Evolutionary conservation across 1,139 yeast species (phyloP).

Genomic region (Lipomyces yarrowii): DNA sequence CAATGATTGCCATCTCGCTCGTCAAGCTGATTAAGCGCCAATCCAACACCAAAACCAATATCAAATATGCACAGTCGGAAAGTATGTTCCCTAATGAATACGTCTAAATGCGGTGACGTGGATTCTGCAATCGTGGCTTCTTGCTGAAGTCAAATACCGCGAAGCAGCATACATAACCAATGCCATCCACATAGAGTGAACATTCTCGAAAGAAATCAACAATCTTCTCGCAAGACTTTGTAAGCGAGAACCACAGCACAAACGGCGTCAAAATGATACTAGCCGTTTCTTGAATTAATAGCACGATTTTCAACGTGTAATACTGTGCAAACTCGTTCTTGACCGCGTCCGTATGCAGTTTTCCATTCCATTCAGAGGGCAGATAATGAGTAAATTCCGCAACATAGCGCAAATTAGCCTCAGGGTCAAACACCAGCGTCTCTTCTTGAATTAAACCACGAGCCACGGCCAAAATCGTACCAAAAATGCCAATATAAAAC

Average conservation of each 20-base stretch:
- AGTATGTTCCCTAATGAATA: neutral
- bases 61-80: neutral
- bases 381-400: slow-evolving; percentile 87
- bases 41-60: neutral
- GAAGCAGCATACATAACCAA: slow-evolving; percentile 91
- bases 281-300: slow-evolving; percentile 76
- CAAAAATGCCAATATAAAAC: slow-evolving; percentile 85
- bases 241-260: slow-evolving; percentile 79
- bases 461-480: slow-evolving; percentile 77
- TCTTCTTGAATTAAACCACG: slow-evolving; percentile 63
- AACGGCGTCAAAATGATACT: slow-evolving; percentile 86
- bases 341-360: slow-evolving; percentile 69
- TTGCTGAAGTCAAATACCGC: slow-evolving; percentile 86
- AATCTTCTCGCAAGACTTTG: slow-evolving; percentile 69
- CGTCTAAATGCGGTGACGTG: neutral
- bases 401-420: slow-evolving; percentile 73
- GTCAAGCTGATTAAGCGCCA: neutral
- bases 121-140: slow-evolving; percentile 9
- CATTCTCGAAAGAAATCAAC: slow-evolving; percentile 89
- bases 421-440: slow-evolving; percentile 82
- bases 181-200: slow-evolving; percentile 87
- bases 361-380: slow-evolving; percentile 85
- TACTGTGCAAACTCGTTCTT: slow-evolving; percentile 79
- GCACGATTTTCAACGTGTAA: slow-evolving; percentile 70
- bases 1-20: neutral